phyloP scores from a whole-genome alignment of 2,329 filamentous ascomycete species.

The Diaporthe eres region DNA sequence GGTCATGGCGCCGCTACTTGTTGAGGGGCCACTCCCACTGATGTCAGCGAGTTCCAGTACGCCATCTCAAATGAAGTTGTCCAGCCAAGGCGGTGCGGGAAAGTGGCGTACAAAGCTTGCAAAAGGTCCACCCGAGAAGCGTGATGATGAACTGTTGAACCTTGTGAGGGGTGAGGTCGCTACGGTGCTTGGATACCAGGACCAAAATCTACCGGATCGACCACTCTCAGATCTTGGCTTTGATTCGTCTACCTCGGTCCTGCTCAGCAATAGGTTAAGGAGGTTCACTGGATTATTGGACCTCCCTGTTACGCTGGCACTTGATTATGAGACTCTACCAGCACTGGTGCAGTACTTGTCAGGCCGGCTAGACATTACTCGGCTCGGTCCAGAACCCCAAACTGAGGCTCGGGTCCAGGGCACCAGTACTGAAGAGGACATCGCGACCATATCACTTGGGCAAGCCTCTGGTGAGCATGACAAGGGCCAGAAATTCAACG shows the following conservation, averaged over 20 bases:
- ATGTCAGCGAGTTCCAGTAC: neutral
- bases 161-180: neutral
- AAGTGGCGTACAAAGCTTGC: neutral
- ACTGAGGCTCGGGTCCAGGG: neutral
- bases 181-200: conserved; percentile 12
- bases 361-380: neutral
- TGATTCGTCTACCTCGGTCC: conserved; percentile 10
- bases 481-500: too few species aligned
- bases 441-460: too few species aligned
- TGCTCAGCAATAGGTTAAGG: conserved; percentile 20
- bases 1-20: neutral
- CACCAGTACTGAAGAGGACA: too few species aligned
- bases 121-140: fast-evolving
- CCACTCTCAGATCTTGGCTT: conserved; percentile 23
- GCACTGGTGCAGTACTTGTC: neutral
- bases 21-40: neutral
- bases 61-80: neutral
- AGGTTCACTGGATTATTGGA: neutral
- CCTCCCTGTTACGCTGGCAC: conserved; percentile 11
- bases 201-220: neutral
- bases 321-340: neutral
- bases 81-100: neutral
- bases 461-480: fast-evolving
- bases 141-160: neutral
- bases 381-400: neutral